phyloP scores from a whole-genome alignment of 2,329 filamentous ascomycete species.

The Ilyonectria sp. region DNA sequence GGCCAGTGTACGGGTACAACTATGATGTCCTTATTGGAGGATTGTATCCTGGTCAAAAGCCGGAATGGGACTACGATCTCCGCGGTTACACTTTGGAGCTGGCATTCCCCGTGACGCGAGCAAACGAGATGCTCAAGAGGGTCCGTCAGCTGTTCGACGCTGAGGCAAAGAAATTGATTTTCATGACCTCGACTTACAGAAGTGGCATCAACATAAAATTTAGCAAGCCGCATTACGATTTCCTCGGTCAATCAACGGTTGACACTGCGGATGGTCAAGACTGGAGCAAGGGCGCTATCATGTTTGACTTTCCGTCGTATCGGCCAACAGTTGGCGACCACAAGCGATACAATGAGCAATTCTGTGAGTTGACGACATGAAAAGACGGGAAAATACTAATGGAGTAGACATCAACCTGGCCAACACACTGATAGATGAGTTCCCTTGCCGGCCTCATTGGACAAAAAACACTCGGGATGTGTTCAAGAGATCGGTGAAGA shows the following conservation, averaged over 20 bases:
- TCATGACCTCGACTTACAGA: constrained; percentile 66
- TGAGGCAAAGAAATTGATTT: constrained; percentile 58
- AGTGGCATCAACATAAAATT: constrained; percentile 69
- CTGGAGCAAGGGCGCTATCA: constrained; percentile 64
- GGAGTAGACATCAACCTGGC: constrained; percentile 60
- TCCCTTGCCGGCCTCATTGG: constrained; percentile 67
- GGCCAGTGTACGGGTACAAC: constrained; percentile 69
- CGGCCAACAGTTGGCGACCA: constrained; percentile 61
- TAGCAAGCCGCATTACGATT: constrained; percentile 63
- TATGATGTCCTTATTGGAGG: constrained; percentile 69
- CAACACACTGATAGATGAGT: constrained; percentile 63
- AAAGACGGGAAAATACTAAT: constrained; percentile 8
- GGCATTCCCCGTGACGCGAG: constrained; percentile 65
- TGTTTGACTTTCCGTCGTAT: constrained; percentile 68
- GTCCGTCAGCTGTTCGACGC: constrained; percentile 65
- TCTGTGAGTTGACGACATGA: constrained; percentile 56
- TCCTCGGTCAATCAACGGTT: constrained; percentile 65
- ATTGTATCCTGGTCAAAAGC: constrained; percentile 62
- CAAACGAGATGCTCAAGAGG: constrained; percentile 64
- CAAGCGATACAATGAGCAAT: constrained; percentile 64
- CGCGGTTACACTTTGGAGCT: constrained; percentile 66
- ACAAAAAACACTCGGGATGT: constrained; percentile 68
- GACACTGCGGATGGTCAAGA: constrained; percentile 64
- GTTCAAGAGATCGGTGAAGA: constrained; percentile 60
- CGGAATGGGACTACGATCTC: constrained; percentile 66